Base-by-base conservation (phyloP, 2,329 filamentous ascomycete genomes). In the Diaporthe humulicola region DNA sequence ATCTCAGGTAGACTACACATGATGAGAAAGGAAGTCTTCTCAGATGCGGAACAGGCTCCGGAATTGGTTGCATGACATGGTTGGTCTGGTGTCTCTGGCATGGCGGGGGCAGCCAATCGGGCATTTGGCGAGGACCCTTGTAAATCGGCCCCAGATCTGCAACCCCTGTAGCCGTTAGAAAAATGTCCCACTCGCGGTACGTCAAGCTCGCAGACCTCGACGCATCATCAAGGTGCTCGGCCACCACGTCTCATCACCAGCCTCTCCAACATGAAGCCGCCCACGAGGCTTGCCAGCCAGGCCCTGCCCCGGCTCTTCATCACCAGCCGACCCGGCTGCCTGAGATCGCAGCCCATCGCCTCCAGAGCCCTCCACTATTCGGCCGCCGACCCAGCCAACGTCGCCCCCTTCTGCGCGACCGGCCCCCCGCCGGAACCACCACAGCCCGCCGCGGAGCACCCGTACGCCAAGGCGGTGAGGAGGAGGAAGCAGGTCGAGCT, bases 401-500 rank as follows among this genome's bases (percentile, higher is more conserved):
- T 90, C 75, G 85, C 85, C 38, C 86, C 90, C 57, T 84, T 90
- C 76, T 86, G 89, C 76, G 88, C 88, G 76, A 86, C 88, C 45
- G 90, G 91, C 2, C 91, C 91, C 71, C 91, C 91, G 9, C 91
- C 91, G 4, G 84, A 86, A 73, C 84, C 90, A 1, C 91, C 91
- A 1, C 78, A 83, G 33, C 87, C 90, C 15, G 82, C 78, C 57
- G 79, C 81, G 48, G 82, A 83, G 50, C 84, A 82, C 76, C 83
- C 84, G 70, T 82, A 82, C 22, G 83, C 86, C 73, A 81, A 85
- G 76, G 81, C 90, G 60, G 87, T 87, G 77, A 84, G 90, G 70
- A 85, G 89, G 73, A 85, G 83, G 79, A 86, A 83, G 76, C 90
- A 92, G 80, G 90, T 88, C 40, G 88, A 89, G 79, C 81, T 91